A percentile compares a stretch with the other conserved stretches of the same genome.
Conservation (phyloP, 495 filamentous ascomycete genomes). For the Elasticomyces elasticus region DNA sequence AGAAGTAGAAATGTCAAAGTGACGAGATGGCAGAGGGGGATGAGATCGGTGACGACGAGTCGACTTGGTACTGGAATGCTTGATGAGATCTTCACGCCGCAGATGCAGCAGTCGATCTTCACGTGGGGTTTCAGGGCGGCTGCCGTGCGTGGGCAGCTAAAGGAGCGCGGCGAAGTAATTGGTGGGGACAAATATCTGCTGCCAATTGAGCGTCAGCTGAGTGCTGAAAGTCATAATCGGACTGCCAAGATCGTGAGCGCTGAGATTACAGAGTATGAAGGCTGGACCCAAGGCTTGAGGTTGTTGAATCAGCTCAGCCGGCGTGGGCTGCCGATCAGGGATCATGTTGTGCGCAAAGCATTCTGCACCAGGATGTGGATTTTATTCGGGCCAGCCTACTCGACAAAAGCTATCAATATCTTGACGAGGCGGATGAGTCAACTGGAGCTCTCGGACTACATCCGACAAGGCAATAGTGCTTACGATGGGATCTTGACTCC, state of each 20-base stretch:
- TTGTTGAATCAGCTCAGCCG: constrained; percentile 42
- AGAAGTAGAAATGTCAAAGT: neutral
- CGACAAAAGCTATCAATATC: constrained; percentile 28
- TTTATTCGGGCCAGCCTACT: constrained; percentile 37
- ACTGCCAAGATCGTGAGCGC: no score
- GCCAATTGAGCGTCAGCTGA: no score
- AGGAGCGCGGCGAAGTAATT: constrained; percentile 12
- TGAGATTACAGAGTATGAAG: constrained; percentile 3
- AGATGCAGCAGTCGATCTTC: constrained; percentile 45
- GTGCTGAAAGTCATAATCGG: no score
- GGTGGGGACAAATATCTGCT: no score
- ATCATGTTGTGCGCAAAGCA: constrained; percentile 32
- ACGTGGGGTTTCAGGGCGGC: constrained; percentile 48
- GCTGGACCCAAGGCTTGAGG: constrained; percentile 42
- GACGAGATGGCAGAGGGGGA: neutral
- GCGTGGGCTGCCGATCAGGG: constrained; percentile 38
- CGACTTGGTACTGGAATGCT: neutral
- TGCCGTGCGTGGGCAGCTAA: constrained; percentile 12
- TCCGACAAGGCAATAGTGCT: constrained; percentile 22
- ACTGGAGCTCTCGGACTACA: constrained; percentile 14
- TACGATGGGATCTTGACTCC: constrained; percentile 16
- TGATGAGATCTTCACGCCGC: constrained; percentile 35
- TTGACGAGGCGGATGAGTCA: constrained; percentile 10
- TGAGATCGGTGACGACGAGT: neutral
- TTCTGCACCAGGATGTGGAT: constrained; percentile 42